phyloP scores from a whole-genome alignment of 140 eudicot species.

The Cichorium intybus region DNA sequence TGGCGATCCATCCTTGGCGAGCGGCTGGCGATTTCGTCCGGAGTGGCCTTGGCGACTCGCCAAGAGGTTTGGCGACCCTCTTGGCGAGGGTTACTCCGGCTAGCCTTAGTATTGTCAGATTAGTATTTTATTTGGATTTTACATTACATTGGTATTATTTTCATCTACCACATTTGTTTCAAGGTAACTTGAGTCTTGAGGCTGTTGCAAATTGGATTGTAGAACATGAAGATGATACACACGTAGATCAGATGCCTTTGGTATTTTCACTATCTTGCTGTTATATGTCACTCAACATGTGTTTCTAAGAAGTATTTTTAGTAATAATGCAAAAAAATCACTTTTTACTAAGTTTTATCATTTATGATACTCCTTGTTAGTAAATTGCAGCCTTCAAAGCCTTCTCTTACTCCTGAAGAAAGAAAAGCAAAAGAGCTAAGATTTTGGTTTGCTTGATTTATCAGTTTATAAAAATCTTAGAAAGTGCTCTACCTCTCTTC shows the following conservation, averaged over 20 bases:
- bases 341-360: background rate
- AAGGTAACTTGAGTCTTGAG: constrained; percentile 82
- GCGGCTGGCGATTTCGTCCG: too few relatives aligned
- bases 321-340: background rate
- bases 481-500: too few relatives aligned
- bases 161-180: constrained; percentile 6
- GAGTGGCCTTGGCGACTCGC: too few relatives aligned
- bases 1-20: background rate
- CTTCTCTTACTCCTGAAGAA: constrained; percentile 92
- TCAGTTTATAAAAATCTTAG: background rate
- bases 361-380: constrained; percentile 25
- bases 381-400: constrained; percentile 71
- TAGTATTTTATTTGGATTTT: constrained; percentile 2
- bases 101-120: background rate
- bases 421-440: constrained; percentile 73
- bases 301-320: background rate
- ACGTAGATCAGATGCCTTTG: constrained; percentile 89
- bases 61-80: too few relatives aligned
- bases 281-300: constrained; percentile 1
- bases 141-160: constrained; percentile 5
- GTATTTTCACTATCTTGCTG: constrained; percentile 33
- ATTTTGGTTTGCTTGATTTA: constrained; percentile 16
- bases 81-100: too few relatives aligned
- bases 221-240: constrained; percentile 88
- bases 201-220: constrained; percentile 93